A percentile compares a stretch with the other conserved stretches of the same genome.
Evolutionary conservation across 1,139 yeast genomes (phyloP).

Genomic region (Hemisphaericaspora lyxosophila): DNA sequence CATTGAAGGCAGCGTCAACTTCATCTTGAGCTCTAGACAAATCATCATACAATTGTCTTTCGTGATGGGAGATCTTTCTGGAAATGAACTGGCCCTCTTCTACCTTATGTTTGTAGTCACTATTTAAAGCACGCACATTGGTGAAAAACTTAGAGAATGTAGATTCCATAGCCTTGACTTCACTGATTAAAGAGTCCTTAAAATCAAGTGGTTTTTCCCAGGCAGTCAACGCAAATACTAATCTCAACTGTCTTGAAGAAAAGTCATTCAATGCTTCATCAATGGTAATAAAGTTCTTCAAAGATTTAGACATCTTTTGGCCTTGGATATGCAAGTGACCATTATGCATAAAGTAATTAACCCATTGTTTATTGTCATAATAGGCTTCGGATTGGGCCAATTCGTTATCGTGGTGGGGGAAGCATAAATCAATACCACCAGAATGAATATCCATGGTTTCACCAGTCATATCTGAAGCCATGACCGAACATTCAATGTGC

Average conservation of each 20-base stretch:
- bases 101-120: conserved; percentile 57
- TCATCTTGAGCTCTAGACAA: conserved; percentile 56
- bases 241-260: conserved; percentile 77
- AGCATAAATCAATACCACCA: conserved; percentile 96
- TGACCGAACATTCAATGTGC: conserved; percentile 99
- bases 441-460: conserved; percentile 88
- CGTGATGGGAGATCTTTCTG: conserved; percentile 53
- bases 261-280: conserved; percentile 78
- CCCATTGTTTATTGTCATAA: conserved; percentile 90
- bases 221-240: conserved; percentile 84
- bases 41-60: conserved; percentile 54
- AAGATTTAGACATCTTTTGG: conserved; percentile 93
- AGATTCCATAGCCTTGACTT: conserved; percentile 74
- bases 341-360: conserved; percentile 91
- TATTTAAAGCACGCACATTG: conserved; percentile 72
- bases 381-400: conserved; percentile 96
- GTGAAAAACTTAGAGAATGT: conserved; percentile 79
- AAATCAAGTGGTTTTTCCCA: conserved; percentile 95
- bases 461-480: conserved; percentile 93
- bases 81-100: conserved; percentile 48
- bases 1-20: conserved; percentile 80
- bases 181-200: conserved; percentile 73
- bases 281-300: conserved; percentile 92
- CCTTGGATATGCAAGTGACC: conserved; percentile 99
- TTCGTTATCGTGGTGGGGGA: conserved; percentile 99